Base-by-base conservation (phyloP, 1,139 yeast genomes). In the Saccharomycopsis hybrid region DNA sequence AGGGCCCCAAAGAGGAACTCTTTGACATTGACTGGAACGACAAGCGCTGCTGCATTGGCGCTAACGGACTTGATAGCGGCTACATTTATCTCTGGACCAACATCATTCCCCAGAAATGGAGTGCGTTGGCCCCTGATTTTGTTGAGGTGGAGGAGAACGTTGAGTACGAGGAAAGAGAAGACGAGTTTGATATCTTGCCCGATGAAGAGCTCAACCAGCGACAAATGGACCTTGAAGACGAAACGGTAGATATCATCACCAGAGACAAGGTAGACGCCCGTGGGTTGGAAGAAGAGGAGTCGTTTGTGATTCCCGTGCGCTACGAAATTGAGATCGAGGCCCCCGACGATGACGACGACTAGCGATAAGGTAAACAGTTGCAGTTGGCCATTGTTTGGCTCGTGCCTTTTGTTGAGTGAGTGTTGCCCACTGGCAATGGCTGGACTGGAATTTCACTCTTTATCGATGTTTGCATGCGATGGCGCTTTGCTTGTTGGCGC, bases 51-150 rank as follows among this genome's bases (percentile, higher is more conserved):
- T 72, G 78, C 55, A 81, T 90, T 41, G 87, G 85, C 7, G 85
- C 96, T n/a, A 85, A 88, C 24, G 97, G 97, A 0, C 69, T 87
- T 47, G 97, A 90, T 60, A 76, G 87, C 38, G 97, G 97, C 0
- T 73, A 79, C 30, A 76, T 90, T 1, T 89, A 87, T 62, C 64
- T 86, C 46, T 92, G 97, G 97, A 80, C 85, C 50, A 77, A 87
- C 18, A 78, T 78, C 43, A 79, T 86, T 39, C 95, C 95, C 0
- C 97, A 89, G 60, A 85, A 87, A 66, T 90, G 98, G 98, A 85
- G 95, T 65, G 96, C 97, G 0, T 71, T 90, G 58, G 97, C 97
- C 0, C 97, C 97, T 0, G 98, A 92, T 65, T 90, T 92, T 63
- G 95, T 85, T 49, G 97, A 90, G 63, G 82, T 90, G 41, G 97